A percentile compares a stretch with the other conserved stretches of the same genome.
phyloP scores from a whole-genome alignment of 2,329 filamentous ascomycete genomes.

The Cyphellophora europaea region DNA sequence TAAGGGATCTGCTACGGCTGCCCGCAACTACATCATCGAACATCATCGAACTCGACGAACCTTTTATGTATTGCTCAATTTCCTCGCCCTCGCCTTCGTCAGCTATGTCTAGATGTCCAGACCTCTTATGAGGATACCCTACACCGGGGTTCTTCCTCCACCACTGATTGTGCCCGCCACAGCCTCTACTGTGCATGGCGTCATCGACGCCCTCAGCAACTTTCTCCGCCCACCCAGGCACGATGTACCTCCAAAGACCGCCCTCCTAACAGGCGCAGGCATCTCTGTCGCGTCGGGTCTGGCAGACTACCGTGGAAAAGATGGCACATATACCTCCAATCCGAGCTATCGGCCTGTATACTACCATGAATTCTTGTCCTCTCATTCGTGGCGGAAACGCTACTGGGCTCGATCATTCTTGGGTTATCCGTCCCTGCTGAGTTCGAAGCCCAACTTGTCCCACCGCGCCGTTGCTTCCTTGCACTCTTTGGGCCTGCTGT shows the following conservation, averaged over 20 bases:
- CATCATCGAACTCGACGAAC: too few relatives aligned
- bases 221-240: conserved; percentile 56
- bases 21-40: too few relatives aligned
- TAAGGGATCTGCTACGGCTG: too few relatives aligned
- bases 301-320: conserved; percentile 80
- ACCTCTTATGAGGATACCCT: conserved; percentile 79
- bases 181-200: conserved; percentile 61
- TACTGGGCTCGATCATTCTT: conserved; percentile 96
- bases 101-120: conserved; percentile 47
- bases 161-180: conserved; percentile 65
- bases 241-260: conserved; percentile 42
- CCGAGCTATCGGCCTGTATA: conserved; percentile 86
- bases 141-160: conserved; percentile 69
- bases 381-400: conserved; percentile 75
- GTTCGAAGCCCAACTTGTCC: conserved; percentile 67
- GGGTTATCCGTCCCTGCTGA: conserved; percentile 75
- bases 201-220: conserved; percentile 63
- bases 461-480: conserved; percentile 71
- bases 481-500: conserved; percentile 61
- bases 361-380: conserved; percentile 75
- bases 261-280: conserved; percentile 72
- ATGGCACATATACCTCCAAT: conserved; percentile 89
- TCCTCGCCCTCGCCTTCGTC: conserved; percentile 27
- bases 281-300: conserved; percentile 89
- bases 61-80: too few relatives aligned